These are phyloP conservation scores for Aspergillus sp. DNA, from an alignment of 2,329 filamentous ascomycete genomes.

Conservation along the genomic window DNA sequence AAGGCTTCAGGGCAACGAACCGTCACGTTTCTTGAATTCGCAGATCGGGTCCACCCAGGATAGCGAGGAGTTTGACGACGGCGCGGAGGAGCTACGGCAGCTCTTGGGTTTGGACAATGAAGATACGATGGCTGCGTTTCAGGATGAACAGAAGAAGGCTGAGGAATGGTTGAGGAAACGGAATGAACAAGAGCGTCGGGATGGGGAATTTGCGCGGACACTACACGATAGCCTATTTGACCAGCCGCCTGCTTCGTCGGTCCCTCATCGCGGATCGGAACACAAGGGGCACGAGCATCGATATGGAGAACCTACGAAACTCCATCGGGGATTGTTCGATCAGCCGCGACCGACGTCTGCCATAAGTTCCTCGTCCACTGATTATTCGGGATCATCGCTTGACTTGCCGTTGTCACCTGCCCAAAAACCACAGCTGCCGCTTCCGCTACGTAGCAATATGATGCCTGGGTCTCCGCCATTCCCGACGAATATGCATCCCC, in stretches of 20 bases:
- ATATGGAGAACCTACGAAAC: background rate
- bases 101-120: constrained; percentile 18
- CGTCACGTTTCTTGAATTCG: background rate
- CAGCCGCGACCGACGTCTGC: constrained; percentile 1
- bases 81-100: constrained; percentile 10
- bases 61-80: background rate
- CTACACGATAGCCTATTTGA: constrained; percentile 26
- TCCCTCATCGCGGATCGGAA: too few relatives aligned
- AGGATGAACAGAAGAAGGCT: constrained; percentile 24
- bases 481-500: background rate
- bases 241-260: background rate
- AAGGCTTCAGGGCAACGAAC: constrained; percentile 3
- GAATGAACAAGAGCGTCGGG: constrained; percentile 27
- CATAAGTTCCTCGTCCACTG: constrained; percentile 3
- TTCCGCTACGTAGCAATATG: too few relatives aligned
- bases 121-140: constrained; percentile 19
- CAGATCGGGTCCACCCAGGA: background rate
- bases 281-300: constrained; percentile 1
- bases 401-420: constrained; percentile 1
- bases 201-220: constrained; percentile 32
- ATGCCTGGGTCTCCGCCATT: too few relatives aligned
- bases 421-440: too few relatives aligned
- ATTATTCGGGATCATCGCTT: constrained; percentile 3
- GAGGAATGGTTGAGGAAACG: constrained; percentile 23
- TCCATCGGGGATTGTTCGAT: background rate